Conservation (phyloP, 345 rosid species). For the Excoecaria cochinchinensis region DNA sequence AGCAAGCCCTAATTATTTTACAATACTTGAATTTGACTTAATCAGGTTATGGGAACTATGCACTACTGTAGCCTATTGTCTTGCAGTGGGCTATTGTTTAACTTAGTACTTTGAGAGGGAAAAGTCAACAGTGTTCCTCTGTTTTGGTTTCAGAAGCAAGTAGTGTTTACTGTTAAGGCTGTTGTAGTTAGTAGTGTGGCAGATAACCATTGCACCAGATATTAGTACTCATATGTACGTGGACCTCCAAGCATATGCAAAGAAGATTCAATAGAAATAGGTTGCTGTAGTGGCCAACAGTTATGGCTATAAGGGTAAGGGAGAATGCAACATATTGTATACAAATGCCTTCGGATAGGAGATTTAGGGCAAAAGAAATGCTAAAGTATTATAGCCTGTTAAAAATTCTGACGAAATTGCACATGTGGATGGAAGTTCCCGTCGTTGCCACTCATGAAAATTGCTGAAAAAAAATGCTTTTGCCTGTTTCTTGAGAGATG, state of each 20-base stretch:
- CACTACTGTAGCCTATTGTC: too few relatives aligned
- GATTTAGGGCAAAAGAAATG: neutral
- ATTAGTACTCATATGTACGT: too few relatives aligned
- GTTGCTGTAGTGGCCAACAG: neutral
- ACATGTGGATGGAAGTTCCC: neutral
- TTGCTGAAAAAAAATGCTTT: neutral
- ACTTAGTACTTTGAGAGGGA: too few relatives aligned
- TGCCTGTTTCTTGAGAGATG: neutral
- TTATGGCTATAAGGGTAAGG: neutral
- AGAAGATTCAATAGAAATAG: neutral
- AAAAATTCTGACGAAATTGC: neutral
- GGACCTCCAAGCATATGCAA: neutral
- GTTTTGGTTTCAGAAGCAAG: too few relatives aligned
- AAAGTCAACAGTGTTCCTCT: too few relatives aligned
- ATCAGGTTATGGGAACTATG: too few relatives aligned
- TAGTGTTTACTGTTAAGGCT: too few relatives aligned
- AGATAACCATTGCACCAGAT: too few relatives aligned
- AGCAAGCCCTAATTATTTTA: too few relatives aligned
- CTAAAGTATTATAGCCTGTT: neutral
- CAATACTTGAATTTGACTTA: too few relatives aligned
- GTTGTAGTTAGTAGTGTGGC: too few relatives aligned
- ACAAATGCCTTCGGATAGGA: neutral
- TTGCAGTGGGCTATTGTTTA: too few relatives aligned
- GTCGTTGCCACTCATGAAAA: neutral
- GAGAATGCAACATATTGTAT: neutral